A percentile compares a stretch with the other conserved stretches of the same genome.
Conservation (phyloP, 805 yeast species). For the Cyberlindnera sargentensis region DNA sequence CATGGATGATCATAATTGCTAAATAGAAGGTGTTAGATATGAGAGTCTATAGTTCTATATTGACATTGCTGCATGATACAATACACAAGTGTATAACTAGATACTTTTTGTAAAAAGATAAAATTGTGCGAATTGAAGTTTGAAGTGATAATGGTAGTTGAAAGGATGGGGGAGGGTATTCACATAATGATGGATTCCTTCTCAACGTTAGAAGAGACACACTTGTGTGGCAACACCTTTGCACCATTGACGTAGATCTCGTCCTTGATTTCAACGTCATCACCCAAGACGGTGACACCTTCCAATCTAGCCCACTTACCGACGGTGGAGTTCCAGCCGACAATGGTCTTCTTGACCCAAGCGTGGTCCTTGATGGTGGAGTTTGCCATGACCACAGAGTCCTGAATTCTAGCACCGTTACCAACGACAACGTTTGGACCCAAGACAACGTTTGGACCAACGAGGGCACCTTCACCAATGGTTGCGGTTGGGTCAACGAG, state of each 20-base stretch:
- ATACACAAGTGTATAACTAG: too few relatives aligned
- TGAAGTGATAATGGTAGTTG: background rate
- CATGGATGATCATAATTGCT: too few relatives aligned
- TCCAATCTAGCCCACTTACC: constrained; percentile 99
- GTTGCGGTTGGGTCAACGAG: constrained; percentile 92
- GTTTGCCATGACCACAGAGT: constrained; percentile 88
- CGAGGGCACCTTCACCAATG: constrained; percentile 86
- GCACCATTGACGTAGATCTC: constrained; percentile 99
- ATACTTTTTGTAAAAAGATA: too few relatives aligned
- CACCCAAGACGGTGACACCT: constrained; percentile 97
- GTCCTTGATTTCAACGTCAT: constrained; percentile 96
- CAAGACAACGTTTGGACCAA: constrained; percentile 96
- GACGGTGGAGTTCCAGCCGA: constrained; percentile 98
- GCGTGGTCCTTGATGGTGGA: constrained; percentile 95
- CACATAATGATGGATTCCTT: constrained; percentile 97
- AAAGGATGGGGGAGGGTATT: constrained; percentile 11
- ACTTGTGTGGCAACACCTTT: constrained; percentile 97
- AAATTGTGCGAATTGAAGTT: constrained; percentile 1
- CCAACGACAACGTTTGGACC: constrained; percentile 96
- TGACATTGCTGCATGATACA: too few relatives aligned
- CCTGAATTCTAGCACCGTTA: constrained; percentile 96
- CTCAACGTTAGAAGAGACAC: constrained; percentile 94
- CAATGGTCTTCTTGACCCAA: constrained; percentile 94
- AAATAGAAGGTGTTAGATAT: background rate
- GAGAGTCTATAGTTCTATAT: background rate